Percentiles rank a stretch among this genome's conserved stretches.
phyloP scores from a whole-genome alignment of 352 stramenopile genomes.

The Thalassiosira mediterranea region DNA sequence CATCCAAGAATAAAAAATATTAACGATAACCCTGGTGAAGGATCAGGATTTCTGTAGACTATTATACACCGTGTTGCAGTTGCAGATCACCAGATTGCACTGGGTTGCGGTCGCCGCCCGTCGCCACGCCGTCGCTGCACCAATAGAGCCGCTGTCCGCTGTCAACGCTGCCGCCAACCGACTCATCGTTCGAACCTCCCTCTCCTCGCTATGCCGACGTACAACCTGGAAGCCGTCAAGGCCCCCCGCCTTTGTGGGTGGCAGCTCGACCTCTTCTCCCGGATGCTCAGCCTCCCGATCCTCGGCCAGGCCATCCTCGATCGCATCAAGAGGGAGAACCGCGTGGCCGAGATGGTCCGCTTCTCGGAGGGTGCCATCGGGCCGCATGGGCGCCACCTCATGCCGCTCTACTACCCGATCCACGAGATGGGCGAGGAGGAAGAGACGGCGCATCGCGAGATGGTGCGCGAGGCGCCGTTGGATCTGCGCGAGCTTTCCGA shows the following conservation, averaged over 20 bases:
- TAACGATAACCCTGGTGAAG: no score
- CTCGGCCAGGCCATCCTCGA: conserved; percentile 8
- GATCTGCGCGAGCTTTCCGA: conserved; percentile 67
- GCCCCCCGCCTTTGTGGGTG: conserved; percentile 25
- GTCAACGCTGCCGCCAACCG: no score
- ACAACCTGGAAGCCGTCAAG: conserved; percentile 43
- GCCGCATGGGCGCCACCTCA: conserved; percentile 48
- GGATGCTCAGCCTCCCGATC: conserved; percentile 25
- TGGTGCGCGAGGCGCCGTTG: conserved; percentile 42
- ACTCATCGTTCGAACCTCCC: no score
- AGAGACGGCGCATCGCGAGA: conserved; percentile 32
- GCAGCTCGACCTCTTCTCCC: conserved; percentile 18
- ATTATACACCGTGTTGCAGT: no score
- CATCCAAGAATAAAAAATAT: neutral
- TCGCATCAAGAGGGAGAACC: conserved; percentile 18
- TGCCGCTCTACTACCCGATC: conserved; percentile 87
- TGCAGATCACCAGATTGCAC: no score
- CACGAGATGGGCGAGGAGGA: conserved; percentile 49
- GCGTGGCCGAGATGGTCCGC: conserved; percentile 9
- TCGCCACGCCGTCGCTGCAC: no score
- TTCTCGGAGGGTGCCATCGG: conserved; percentile 21
- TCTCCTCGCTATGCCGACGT: conserved; percentile 12
- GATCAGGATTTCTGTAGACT: no score
- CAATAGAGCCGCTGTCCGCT: no score
- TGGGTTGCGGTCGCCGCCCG: no score